phyloP scores from a whole-genome alignment of 805 yeast genomes.

The Wickerhamomyces queroliae region DNA sequence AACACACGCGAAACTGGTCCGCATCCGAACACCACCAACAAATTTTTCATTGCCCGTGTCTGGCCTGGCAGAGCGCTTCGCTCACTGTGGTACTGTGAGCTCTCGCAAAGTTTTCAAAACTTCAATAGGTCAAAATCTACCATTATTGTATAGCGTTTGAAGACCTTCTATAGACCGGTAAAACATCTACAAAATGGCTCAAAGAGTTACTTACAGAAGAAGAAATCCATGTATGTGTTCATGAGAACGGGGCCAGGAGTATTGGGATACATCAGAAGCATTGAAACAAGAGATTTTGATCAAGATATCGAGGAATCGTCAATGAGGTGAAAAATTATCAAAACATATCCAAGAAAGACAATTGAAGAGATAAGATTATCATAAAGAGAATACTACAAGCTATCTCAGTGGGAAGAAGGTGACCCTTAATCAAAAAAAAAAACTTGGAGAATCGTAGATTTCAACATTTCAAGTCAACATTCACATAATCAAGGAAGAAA shows the following conservation, averaged over 20 bases:
- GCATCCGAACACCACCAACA: constrained; percentile 2
- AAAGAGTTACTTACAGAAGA: constrained; percentile 99
- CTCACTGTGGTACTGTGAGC: background rate
- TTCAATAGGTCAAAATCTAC: background rate
- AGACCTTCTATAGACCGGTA: constrained; percentile 5
- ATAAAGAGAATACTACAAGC: too few species aligned
- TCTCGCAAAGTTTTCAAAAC: constrained; percentile 4
- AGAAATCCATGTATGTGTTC: constrained; percentile 92
- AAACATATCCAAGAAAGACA: too few species aligned
- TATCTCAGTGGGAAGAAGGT: too few species aligned
- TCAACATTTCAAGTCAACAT: too few species aligned
- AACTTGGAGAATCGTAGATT: too few species aligned
- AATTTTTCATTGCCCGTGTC: background rate
- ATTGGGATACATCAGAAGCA: background rate
- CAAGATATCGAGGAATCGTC: background rate
- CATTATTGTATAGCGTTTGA: constrained; percentile 1
- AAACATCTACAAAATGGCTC: constrained; percentile 70
- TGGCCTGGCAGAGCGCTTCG: background rate
- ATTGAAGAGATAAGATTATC: too few species aligned
- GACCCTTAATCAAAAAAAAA: too few species aligned
- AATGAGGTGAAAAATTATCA: too few species aligned
- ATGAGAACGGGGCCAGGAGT: background rate
- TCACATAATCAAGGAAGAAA: too few species aligned
- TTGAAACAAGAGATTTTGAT: background rate
- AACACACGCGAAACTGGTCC: background rate